Base-by-base conservation (phyloP, 306 rosid species). In the Pyrus betulifolia region DNA sequence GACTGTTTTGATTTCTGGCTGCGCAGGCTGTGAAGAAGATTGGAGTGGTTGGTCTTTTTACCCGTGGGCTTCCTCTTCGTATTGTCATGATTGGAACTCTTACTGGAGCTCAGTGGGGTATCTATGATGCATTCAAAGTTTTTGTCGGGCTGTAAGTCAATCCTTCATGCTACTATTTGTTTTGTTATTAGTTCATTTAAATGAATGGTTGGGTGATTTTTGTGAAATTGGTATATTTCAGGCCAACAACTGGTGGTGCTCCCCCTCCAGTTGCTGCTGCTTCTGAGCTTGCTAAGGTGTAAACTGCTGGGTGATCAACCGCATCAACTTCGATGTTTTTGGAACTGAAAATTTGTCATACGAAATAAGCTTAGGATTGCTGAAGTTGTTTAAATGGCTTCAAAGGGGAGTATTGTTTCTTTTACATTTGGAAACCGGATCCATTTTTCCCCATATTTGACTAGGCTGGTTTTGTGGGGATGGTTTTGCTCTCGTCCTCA, bases 51-150 rank as follows among this genome's bases (percentile, higher is more conserved):
- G 99, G 97, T 82, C 97, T 95, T 55, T 89, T 86, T 42, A 92
- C 99, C 60, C 92, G 99, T 71, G 99, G 99, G 72, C 92, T 95
- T 78, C 99, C 97, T 71, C 97, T 95, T 67, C 97, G 99, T 78
- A 95, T 95, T 79, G 92, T 89, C 74, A 95, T 95, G 97, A 87
- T 95, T 76, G 97, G 97, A 85, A 92, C 97, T 69, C 97, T 95
- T 33, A 95, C 99, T 4, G 99, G 97, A 79, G 97, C 96, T 82
- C 99, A 92, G 72, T 95, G 99, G 99, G 99, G 91, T 67, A 85
- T 92, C 85, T 92, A 95, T 14, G 99, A 95, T 78, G 97, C 97
- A 60, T 95, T 95, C 88, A 92, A 95, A 88, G 97, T 95, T 80
- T 92, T 57, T 11, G 97, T 90, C 21, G 99, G 99, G 61, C 86